Base-by-base conservation (phyloP, 306 rosid species). In the Begonia peltatifolia region DNA sequence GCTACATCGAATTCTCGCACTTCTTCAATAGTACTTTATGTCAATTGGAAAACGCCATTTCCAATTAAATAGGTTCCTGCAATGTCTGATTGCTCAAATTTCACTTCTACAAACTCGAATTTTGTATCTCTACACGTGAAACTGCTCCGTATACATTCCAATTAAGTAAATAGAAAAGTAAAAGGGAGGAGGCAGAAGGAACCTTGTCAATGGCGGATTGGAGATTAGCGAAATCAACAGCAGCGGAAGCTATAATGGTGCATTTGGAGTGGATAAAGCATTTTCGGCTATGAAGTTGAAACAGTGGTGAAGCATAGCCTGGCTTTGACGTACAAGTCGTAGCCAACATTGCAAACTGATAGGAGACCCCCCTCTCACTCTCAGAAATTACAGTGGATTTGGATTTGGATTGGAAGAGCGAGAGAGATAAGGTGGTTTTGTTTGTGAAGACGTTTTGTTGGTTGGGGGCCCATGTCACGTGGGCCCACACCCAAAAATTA, bases 121-220 rank as follows among this genome's bases (percentile, higher is more conserved):
- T n/a, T 14, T 44, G 14, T 12, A 30, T 30, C 38, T 30, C 38
- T 30, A 5, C 38, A 30, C 3, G 38, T 0, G 38, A 30, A 30
- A 30, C 38, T 30, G 9, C 38, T 11, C 15, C 15, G 50, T 4
- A 14, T 7, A 46, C 13, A 12, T 10, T 46, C 42, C 20, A 38
- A 35, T 15, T 22, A 20, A 10, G 10, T 12, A 41, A 16, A 14
- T 12, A 12, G 12, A 6, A 52, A 10, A 16, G 30, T 36, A 30
- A 46, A 6, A 14, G 18, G 16, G 41, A 52, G 13, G 47, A 12
- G 7, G 36, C 1, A 38, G 6, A 30, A 25, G 23, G 60, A 62
- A 87, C 94, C 97, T 83, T 77, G 56, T 73, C 63, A 68, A 90
- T 71, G 74, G 97, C 87, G 58, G 85, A 80, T 63, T 80, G 60